Base-by-base conservation (phyloP, 805 yeast species). In the Lachancea dasiensis region DNA sequence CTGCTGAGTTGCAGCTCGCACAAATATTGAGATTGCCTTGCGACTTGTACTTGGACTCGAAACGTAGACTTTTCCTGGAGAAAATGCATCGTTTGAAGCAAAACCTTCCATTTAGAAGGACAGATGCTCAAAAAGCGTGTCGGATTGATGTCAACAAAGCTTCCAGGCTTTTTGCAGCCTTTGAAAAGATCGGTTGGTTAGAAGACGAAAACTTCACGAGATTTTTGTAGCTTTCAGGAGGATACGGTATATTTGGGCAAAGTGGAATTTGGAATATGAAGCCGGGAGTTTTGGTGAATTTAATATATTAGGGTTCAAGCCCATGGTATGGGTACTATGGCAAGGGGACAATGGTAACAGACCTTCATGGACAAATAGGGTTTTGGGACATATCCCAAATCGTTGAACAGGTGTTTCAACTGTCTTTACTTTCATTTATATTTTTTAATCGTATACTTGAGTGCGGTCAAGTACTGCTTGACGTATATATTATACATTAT, bases 51-150 rank as follows among this genome's bases (percentile, higher is more conserved):
- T 69, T 83, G 58, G 84, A 78, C 49, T 79, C 86, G 13, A 83
- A 83, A 64, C 77, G 87, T 61, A 73, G 97, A 47, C 70, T 90
- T 19, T 92, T 90, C 63, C 76, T 79, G 41, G 97, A 90, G 60
- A 90, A 87, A 65, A 92, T 89, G 22, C 77, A 77, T 48, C 75
- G 95, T 36, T 62, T 79, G 51, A 76, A 75, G 50, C 65, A 69
- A 35, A 81, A 80, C 20, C 68, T 79, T 55, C 90, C 92, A 19
- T 90, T 90, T 65, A 79, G 96, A 64, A 80, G 97, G 64, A 92
- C 97, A 0, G 98, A 90, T 63, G 95, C 97, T 6, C 97, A 90
- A 64, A 92, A 92, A 68, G 96, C 97, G 5, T 90, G 97, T 61
- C 77, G 95, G 47, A 89, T 92, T 48, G 97, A 92, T 61, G 97